phyloP scores from a whole-genome alignment of 257 asterid species.

The Gentiana macrophylla region DNA sequence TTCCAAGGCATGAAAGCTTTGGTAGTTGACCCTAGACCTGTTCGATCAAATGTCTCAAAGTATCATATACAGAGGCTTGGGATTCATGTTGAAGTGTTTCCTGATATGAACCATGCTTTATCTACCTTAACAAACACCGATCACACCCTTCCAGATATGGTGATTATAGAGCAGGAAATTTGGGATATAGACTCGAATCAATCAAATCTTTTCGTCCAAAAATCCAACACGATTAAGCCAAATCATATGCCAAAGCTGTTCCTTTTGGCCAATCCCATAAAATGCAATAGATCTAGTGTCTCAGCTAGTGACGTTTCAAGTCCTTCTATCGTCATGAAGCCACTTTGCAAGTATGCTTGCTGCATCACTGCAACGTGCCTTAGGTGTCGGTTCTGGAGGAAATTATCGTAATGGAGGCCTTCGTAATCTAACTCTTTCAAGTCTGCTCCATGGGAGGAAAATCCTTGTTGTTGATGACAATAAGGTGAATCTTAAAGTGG shows the following conservation, averaged over 20 bases:
- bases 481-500: constrained; percentile 82
- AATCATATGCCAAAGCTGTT: constrained; percentile 31
- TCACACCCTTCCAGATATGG: constrained; percentile 25
- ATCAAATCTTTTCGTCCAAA: constrained; percentile 19
- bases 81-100: constrained; percentile 46
- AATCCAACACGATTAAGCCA: constrained; percentile 16
- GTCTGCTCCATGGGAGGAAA: constrained; percentile 67
- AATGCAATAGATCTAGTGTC: constrained; percentile 16
- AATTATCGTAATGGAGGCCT: constrained; percentile 39
- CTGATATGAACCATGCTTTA: constrained; percentile 24
- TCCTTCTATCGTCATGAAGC: constrained; percentile 53
- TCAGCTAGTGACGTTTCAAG: constrained; percentile 20
- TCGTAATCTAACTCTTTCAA: constrained; percentile 36
- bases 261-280: constrained; percentile 50
- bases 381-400: constrained; percentile 52
- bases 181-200: constrained; percentile 44
- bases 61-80: constrained; percentile 80
- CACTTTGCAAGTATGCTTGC: constrained; percentile 76
- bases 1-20: constrained; percentile 66
- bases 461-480: constrained; percentile 87
- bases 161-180: constrained; percentile 64
- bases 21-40: constrained; percentile 64
- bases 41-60: constrained; percentile 59
- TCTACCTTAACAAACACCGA: constrained; percentile 13
- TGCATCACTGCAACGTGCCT: constrained; percentile 71